Conservation (phyloP, 176 grass and related monocot genomes). For the Oropetium thomaeum region DNA sequence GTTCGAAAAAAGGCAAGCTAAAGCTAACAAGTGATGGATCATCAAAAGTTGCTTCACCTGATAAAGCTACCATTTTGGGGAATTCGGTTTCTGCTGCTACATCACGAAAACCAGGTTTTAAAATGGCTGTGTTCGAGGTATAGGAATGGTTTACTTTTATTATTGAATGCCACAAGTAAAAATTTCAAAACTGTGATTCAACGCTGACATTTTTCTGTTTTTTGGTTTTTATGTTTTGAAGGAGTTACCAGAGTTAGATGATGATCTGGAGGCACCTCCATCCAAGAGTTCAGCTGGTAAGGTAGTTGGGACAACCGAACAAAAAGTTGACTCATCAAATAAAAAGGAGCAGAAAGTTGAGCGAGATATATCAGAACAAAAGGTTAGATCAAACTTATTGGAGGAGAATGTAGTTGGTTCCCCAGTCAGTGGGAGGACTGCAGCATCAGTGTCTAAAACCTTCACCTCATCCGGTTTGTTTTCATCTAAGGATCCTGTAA, state of each 20-base stretch:
- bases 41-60: slow-evolving; percentile 33
- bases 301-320: slow-evolving; percentile 14
- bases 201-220: neutral
- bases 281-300: slow-evolving; percentile 21
- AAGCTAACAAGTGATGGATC: slow-evolving; percentile 26
- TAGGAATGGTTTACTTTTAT: neutral
- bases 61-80: slow-evolving; percentile 24
- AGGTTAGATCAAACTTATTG: slow-evolving; percentile 24
- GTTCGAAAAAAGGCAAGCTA: slow-evolving; percentile 37
- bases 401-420: slow-evolving; percentile 21
- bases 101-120: slow-evolving; percentile 50
- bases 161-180: neutral
- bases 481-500: slow-evolving; percentile 40
- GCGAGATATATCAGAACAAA: slow-evolving; percentile 26
- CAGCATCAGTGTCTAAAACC: slow-evolving; percentile 16
- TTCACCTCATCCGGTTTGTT: slow-evolving; percentile 23
- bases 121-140: slow-evolving; percentile 60
- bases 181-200: neutral
- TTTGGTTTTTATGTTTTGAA: slow-evolving; percentile 22
- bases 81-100: slow-evolving; percentile 28
- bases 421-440: slow-evolving; percentile 20
- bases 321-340: slow-evolving; percentile 31
- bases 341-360: slow-evolving; percentile 34
- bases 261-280: slow-evolving; percentile 34
- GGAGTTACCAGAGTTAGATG: slow-evolving; percentile 51